Base-by-base conservation (phyloP, 345 rosid genomes). In the Syzygium grande region DNA sequence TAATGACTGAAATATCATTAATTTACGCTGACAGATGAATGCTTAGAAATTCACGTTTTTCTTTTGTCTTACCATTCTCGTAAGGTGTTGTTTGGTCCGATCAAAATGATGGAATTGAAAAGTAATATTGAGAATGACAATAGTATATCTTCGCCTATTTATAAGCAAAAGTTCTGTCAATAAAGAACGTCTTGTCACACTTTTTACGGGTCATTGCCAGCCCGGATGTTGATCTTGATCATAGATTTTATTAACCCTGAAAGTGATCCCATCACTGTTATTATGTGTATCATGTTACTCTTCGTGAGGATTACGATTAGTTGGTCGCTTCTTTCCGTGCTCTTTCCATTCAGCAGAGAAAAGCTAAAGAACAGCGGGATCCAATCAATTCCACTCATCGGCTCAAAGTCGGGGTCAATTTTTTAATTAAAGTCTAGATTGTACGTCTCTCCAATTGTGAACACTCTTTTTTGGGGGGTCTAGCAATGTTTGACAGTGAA, bases 21-120 rank as follows among this genome's bases (percentile, higher is more conserved):
- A 68, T 34, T 34, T 34, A 0, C 1, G 0, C 0, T 0, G 2
- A 68, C 9, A 17, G 12, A 68, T 68, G 9, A 5, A 30, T 68
- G 9, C 23, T 11, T 17, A 34, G 0, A 68, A 13, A 68, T 34
- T 3, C 17, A 4, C 12, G 21, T 4, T 68, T 68, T 65, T 52
- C 17, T 61, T 65, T 65, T 30, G 79, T 65, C 1, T 8, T 3
- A 68, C 46, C 43, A 68, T 38, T 2, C 79, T 17, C 46, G 5
- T 30, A 2, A 34, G 12, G 10, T 30, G 6, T 34, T 30, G 0
- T 68, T 1, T 68, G 3, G 25, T 34, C 23, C 7, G 12, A 17
- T 68, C 6, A 0, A 65, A 29, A 65, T 65, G 41, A 7, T 65
- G 41, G 22, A 11, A 2, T 65, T 1, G 6, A 16, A 68, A 65